Conservation (phyloP, 2,329 filamentous ascomycete species). For the Colletotrichum gloeosporioides region DNA sequence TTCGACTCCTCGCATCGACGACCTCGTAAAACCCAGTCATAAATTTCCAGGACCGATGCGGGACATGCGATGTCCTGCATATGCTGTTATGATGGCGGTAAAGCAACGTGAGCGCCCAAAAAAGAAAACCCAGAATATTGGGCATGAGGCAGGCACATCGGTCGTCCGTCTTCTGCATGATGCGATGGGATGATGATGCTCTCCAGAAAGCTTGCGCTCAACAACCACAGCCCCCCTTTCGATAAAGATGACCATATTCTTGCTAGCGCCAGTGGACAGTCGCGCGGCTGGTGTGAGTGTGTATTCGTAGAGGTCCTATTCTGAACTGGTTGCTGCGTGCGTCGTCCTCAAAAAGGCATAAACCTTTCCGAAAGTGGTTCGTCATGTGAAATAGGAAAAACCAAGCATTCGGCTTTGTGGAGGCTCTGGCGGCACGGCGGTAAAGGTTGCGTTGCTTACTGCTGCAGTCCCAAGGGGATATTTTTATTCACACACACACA, state of each 20-base stretch:
- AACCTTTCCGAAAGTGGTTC: not conserved
- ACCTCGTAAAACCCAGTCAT: not conserved
- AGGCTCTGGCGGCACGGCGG: slow-evolving; percentile 7
- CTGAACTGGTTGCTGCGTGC: not conserved
- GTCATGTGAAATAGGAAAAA: not conserved
- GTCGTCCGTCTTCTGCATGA: not conserved
- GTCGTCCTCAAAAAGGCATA: slow-evolving; percentile 4
- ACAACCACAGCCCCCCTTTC: not conserved
- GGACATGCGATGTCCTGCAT: slow-evolving; percentile 3
- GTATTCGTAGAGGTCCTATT: not conserved
- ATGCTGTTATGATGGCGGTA: not conserved
- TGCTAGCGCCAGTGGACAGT: not conserved
- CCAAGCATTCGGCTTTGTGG: not conserved
- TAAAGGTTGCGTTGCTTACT: not conserved
- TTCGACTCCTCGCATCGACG: not conserved
- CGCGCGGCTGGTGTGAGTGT: not conserved
- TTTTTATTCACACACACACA: slow-evolving; percentile 12
- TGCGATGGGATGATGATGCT: not conserved
- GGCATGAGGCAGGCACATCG: not conserved
- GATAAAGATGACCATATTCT: not conserved
- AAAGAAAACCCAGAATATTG: not conserved
- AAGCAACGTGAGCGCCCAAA: not conserved
- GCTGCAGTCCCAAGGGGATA: not conserved
- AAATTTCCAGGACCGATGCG: not conserved
- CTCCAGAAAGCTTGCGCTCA: not conserved